Evolutionary conservation across 768 basidiomycete genomes (phyloP).

Genomic region (Dentipellis fragilis): DNA sequence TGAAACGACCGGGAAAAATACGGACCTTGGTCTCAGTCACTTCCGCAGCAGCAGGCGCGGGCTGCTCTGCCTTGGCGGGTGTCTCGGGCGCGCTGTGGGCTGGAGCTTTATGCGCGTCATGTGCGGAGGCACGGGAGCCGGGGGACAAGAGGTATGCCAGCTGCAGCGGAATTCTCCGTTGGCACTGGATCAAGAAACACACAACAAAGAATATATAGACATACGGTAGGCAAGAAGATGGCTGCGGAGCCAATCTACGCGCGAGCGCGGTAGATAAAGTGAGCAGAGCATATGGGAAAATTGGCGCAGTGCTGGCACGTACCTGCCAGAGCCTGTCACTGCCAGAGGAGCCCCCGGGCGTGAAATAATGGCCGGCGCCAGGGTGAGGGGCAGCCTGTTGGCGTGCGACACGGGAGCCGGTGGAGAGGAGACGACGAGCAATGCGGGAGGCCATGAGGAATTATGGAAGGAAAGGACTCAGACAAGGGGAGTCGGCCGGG

Average conservation of each 20-base stretch:
- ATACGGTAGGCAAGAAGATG: slow-evolving; percentile 11
- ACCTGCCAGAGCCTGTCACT: slow-evolving; percentile 11
- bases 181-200: too few species aligned
- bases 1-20: too few species aligned
- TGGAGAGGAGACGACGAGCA: slow-evolving; percentile 1
- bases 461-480: neutral
- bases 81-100: slow-evolving; percentile 44
- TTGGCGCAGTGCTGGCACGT: neutral
- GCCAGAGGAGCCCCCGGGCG: neutral
- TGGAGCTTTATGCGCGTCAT: slow-evolving; percentile 38
- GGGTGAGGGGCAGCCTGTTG: too few species aligned
- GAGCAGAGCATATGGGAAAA: neutral
- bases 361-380: neutral
- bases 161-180: neutral
- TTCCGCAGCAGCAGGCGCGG: slow-evolving; percentile 13
- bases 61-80: slow-evolving; percentile 37
- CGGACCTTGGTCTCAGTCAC: neutral
- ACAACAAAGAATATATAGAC: neutral
- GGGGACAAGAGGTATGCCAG: slow-evolving; percentile 12
- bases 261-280: neutral
- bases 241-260: slow-evolving; percentile 10
- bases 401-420: neutral
- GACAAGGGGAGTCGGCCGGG: neutral
- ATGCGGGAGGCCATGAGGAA: slow-evolving; percentile 6
- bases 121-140: slow-evolving; percentile 8